A percentile compares a stretch with the other conserved stretches of the same genome.
These are phyloP conservation scores for Coniella vitis DNA, from an alignment of 2,329 filamentous ascomycete genomes.

Conservation along the genomic window DNA sequence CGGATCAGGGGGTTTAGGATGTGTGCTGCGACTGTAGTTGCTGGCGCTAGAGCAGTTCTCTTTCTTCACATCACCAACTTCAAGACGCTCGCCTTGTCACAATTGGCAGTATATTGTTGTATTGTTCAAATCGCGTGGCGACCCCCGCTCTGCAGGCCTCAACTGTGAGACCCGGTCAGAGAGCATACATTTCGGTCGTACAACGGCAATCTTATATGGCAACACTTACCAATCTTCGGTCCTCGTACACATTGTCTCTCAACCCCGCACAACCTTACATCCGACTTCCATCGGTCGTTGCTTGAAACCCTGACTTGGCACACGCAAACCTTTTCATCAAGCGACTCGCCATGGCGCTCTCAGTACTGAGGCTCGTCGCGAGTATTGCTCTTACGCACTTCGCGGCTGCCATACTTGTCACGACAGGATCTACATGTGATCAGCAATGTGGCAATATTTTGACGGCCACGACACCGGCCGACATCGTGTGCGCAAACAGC, in stretches of 20 bases:
- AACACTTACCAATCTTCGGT: constrained; percentile 5
- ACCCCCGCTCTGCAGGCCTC: not conserved
- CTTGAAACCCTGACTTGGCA: not conserved
- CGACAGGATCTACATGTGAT: constrained; percentile 42
- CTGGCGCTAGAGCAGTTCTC: constrained; percentile 9
- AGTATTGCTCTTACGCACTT: constrained; percentile 17
- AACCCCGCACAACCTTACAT: constrained; percentile 8
- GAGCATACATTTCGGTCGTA: constrained; percentile 8
- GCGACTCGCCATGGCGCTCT: constrained; percentile 10
- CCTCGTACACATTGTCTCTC: not conserved
- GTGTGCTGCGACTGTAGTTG: not conserved
- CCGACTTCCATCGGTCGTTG: not conserved
- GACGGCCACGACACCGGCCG: constrained; percentile 34
- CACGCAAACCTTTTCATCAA: not conserved
- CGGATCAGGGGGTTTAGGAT: not conserved
- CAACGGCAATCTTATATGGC: constrained; percentile 5
- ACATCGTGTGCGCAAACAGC: constrained; percentile 41
- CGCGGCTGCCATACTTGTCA: constrained; percentile 33
- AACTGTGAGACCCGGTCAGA: not conserved
- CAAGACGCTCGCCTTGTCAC: not conserved
- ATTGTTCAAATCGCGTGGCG: constrained; percentile 5
- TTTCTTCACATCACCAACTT: constrained; percentile 10
- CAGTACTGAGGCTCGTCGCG: constrained; percentile 10
- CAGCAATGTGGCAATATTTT: constrained; percentile 48
- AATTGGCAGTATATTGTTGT: constrained; percentile 1